phyloP scores from a whole-genome alignment of 768 basidiomycete species.

The Podaxis sp. region DNA sequence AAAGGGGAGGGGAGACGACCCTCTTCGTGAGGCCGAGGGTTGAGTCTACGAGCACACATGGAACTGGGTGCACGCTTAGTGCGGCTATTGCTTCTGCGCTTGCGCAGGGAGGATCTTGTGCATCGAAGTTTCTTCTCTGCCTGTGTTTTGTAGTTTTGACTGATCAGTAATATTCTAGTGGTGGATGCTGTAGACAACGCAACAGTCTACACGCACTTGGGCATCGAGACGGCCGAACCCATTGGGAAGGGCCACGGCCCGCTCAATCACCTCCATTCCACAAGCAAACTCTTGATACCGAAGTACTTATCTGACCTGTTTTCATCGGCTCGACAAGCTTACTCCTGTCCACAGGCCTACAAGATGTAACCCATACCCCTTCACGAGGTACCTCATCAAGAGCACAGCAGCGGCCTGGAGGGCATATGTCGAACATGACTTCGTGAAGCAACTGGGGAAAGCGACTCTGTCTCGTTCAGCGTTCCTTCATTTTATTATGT shows the following conservation, averaged over 20 bases:
- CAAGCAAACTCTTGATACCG: constrained; percentile 47
- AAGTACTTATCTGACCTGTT: constrained; percentile 30
- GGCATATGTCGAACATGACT: constrained; percentile 79
- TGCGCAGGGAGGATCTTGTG: constrained; percentile 50
- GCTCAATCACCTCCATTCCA: constrained; percentile 79
- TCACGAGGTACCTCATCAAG: constrained; percentile 64
- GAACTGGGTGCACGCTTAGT: constrained; percentile 91
- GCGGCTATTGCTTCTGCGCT: constrained; percentile 75
- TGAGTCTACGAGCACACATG: constrained; percentile 77
- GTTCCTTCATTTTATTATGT: constrained; percentile 89
- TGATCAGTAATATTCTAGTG: constrained; percentile 20
- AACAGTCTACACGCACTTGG: constrained; percentile 69
- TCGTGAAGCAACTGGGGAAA: constrained; percentile 71
- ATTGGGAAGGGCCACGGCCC: constrained; percentile 83
- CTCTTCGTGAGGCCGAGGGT: constrained; percentile 63
- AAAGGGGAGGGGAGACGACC: constrained; percentile 35
- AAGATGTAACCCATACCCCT: constrained; percentile 60
- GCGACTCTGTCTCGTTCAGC: constrained; percentile 65
- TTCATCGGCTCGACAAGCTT: neutral
- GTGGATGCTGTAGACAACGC: constrained; percentile 59
- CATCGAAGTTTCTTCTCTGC: neutral
- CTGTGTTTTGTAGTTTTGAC: neutral
- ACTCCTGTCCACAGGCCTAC: constrained; percentile 48
- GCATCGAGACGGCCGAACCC: constrained; percentile 64
- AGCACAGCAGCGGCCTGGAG: constrained; percentile 60